Evolutionary conservation across 331 rosid species (phyloP).

Genomic region (Arachis monticola): DNA sequence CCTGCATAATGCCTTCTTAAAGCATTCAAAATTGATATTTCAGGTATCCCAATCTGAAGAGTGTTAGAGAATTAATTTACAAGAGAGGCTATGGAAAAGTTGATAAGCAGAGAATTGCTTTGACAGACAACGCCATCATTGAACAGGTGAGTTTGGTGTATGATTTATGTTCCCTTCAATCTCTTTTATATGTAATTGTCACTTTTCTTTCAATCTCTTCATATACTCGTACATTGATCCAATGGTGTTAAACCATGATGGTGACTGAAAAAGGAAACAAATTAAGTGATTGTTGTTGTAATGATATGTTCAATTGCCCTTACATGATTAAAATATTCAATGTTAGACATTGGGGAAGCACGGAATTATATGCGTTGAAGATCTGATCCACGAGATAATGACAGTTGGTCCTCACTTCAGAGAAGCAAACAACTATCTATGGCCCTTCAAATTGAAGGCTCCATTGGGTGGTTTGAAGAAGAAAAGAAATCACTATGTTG

Average conservation of each 20-base stretch:
- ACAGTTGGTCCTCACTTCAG: slow-evolving; percentile 78
- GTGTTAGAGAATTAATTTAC: slow-evolving; percentile 71
- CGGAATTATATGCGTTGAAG: slow-evolving; percentile 72
- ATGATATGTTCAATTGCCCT: neutral
- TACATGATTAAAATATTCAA: neutral
- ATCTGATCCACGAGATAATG: slow-evolving; percentile 70
- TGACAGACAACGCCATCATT: slow-evolving; percentile 70
- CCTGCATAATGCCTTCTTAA: slow-evolving; percentile 1
- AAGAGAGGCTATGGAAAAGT: slow-evolving; percentile 80
- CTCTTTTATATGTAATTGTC: too few species aligned
- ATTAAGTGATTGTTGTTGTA: neutral
- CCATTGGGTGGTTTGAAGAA: slow-evolving; percentile 74
- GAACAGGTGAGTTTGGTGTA: slow-evolving; percentile 55
- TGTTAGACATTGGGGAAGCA: slow-evolving; percentile 67
- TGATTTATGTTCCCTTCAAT: too few species aligned
- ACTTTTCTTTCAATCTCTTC: too few species aligned
- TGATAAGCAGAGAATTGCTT: slow-evolving; percentile 64
- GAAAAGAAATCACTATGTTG: slow-evolving; percentile 82
- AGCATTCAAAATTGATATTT: neutral
- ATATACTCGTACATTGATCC: too few species aligned
- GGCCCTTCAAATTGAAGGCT: slow-evolving; percentile 84
- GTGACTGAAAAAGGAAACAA: too few species aligned
- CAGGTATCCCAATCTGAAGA: slow-evolving; percentile 85
- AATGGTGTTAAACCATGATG: too few species aligned
- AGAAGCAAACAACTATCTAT: slow-evolving; percentile 74